Evolutionary conservation across 228 moss, liverwort and hornwort species (phyloP), one percentile per base, ranked within the genome.

Genomic region (Sphagnum fallax): DNA sequence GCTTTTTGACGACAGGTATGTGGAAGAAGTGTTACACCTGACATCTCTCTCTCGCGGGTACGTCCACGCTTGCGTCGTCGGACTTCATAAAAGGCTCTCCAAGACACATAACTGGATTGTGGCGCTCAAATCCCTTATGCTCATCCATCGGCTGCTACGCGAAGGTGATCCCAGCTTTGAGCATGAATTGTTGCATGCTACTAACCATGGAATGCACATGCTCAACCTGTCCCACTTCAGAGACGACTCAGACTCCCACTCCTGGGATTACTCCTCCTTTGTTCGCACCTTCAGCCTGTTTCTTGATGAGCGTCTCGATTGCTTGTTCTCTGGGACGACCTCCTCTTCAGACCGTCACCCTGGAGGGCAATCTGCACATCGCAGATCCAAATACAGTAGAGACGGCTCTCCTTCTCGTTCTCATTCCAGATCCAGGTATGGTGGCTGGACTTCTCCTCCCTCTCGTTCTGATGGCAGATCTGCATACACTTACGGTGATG

Each of bases 91-190:
- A 81, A 77, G 98, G 76, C 73, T 98, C 61, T 77, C 79, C 68
- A 98, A 98, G 75, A 98, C 98, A 1, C 85, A 75, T 16, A 92
- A 98, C 65, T 98, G 98, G 98, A 85, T 92, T 73, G 98, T 98
- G 8, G 98, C 98, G 49, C 72, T 93, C 52, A 98, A 98, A 63
- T 75, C 84, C 52, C 92, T 98, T 2, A 89, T 90, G 94, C 88
- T 98, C 58, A 84, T 92, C 12, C 98, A 98, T 63, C 85, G 98
- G 63, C 83, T 98, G 52, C 81, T 98, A 12, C 83, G 90, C 16
- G 94, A 98, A 14, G 98, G 90, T 8, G 94, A 94, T 53, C 84
- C 92, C 4, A 64, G 68, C 18, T 98, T 98, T 48, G 98, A 98
- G 73, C 81, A 89, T 18, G 98, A 98, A 77, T 53, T 98, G 6